These are phyloP conservation scores for Tylopilus sp. DNA, from an alignment of 1,284 basidiomycete species.

Conservation along the genomic window DNA sequence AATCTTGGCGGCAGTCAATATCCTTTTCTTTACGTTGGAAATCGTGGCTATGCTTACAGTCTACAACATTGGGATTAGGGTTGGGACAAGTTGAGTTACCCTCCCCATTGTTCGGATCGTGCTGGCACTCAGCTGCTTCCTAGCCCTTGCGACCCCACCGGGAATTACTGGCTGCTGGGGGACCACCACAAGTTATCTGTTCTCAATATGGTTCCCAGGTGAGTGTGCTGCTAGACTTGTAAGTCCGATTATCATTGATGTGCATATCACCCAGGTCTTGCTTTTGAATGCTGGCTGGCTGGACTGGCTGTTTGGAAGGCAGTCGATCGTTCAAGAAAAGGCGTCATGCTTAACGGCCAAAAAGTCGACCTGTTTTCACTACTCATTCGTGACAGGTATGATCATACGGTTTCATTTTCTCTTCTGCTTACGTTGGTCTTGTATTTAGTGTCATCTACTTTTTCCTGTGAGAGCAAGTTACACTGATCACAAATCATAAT, in stretches of 20 bases:
- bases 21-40: slow-evolving; percentile 8
- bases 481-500: not conserved
- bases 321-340: slow-evolving; percentile 5
- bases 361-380: slow-evolving; percentile 2
- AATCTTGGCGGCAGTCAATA: not conserved
- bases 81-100: slow-evolving; percentile 3
- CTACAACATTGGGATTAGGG: slow-evolving; percentile 7
- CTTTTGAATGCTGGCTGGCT: slow-evolving; percentile 13
- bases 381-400: slow-evolving; percentile 15
- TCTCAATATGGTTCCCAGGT: slow-evolving; percentile 17
- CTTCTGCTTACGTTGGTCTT: not conserved
- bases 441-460: slow-evolving; percentile 12
- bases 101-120: no score
- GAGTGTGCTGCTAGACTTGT: not conserved
- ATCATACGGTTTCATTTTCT: not conserved
- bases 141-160: slow-evolving; percentile 11
- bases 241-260: not conserved
- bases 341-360: slow-evolving; percentile 7
- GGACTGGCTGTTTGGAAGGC: slow-evolving; percentile 12
- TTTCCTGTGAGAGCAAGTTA: slow-evolving; percentile 3
- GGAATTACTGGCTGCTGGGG: slow-evolving; percentile 13
- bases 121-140: not conserved
- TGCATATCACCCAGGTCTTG: not conserved
- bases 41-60: slow-evolving; percentile 6
- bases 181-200: slow-evolving; percentile 4